Base-by-base conservation (phyloP, 129 eudicot genomes). In the Flaveria brownii region DNA sequence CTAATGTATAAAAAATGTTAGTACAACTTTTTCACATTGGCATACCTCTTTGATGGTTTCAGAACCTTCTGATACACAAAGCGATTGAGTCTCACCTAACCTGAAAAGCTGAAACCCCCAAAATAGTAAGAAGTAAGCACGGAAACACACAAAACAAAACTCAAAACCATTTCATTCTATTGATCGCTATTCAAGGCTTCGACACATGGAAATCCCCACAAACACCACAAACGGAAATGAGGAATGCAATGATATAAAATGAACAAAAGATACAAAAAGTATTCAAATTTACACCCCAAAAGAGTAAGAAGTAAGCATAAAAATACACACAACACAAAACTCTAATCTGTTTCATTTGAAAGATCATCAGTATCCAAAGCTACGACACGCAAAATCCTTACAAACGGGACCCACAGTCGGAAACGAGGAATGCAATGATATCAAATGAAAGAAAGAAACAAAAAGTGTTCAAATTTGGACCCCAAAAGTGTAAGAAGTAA, bases 21-120 rank as follows among this genome's bases (percentile, higher is more conserved):
- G 39, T 57, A 55, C 2, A 13, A 56, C 8, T 14, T 51, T 36
- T 46, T 63, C 68, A 23, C 73, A 70, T 67, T 61, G n/a, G 3
- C 80, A 60, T 84, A 93, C 98, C 98, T 93, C 96, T 67, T 85
- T 82, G 73, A 47, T 74, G 72, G 77, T 49, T 80, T 88, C 97
- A 23, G 86, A 78, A 49, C 79, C 89, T 82, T 85, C 92, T 6
- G 86, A 85, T 49, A 90, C 77, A 71, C 95, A 93, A 60, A 93
- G 67, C 5, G 87, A 88, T 54, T 85, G 88, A 54, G 77, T 63
- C 12, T 89, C 83, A 46, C 95, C 82, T 52, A 93, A 80, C 80
- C 84, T 90, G 86, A 86, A 84, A 80, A 90, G 80, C 98, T 93
- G 86, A 78, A 72, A 20, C 55, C 7, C 75, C 68, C 54, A 64